Base-by-base conservation (phyloP, 2,329 filamentous ascomycete species). In the Ascochyta viciae-villosae region DNA sequence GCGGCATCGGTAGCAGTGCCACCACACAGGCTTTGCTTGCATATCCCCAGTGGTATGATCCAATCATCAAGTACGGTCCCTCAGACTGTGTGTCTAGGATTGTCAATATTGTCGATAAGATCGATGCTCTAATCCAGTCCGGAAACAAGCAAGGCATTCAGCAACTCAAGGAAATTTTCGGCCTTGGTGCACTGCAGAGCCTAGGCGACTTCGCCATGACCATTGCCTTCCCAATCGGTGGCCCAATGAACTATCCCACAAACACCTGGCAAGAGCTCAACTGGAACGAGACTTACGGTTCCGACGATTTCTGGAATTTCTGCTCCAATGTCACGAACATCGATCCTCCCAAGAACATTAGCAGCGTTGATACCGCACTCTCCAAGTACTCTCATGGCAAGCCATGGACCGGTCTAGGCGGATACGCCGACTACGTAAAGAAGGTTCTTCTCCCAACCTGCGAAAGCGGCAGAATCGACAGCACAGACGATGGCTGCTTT, bases 211-310 rank as follows among this genome's bases (percentile, higher is more conserved):
- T 82, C 54, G 80, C 80, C 6, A 75, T 77, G 58, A 77, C 79
- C 0, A 83, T 83, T 54, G 80, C 78, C 0, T 79, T 78, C 35
- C 81, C 81, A 4, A 62, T 81, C 12, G 77, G 78, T n/a, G 78
- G 76, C 0, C 77, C 78, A n/a, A 76, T 82, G 51, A 76, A 77
- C 56, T 84, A 84, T 60, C 78, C 79, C 0, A 81, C 78, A 0
- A 74, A 72, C 23, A 84, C 82, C 4, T 84, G 82, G 82, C 82
- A 84, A 70, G 82, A 84, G 61, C 68, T 85, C 9, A 82, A 80
- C 53, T 85, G 82, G 82, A 66, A 72, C 31, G 68, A 73, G 7
- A 72, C 57, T 0, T 77, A 79, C 52, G 76, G 75, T 37, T 73
- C 73, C 2, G 65, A 77, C 4, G 80, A 84, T 61, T 84, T 84